Evolutionary conservation across 805 yeast genomes (phyloP), one percentile per base, ranked within the genome.

Genomic region (Pichia sporocuriosa): DNA sequence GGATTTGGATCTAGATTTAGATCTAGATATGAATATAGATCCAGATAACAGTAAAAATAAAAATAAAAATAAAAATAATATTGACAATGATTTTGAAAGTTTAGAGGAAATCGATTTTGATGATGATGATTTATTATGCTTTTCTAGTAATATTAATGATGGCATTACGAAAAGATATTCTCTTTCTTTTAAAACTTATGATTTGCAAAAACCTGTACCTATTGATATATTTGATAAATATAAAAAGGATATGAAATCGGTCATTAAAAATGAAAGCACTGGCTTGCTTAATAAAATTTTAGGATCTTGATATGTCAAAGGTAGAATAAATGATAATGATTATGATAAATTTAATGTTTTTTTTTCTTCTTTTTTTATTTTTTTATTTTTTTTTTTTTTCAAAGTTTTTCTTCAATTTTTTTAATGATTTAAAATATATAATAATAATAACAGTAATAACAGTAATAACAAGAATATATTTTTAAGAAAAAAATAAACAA

Each of bases 111-210:
- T 37, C 11, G 43, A 34, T 2, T 32, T 35, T n/a, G 39, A 40
- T 15, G 23, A 28, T 16, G 34, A 35, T 15, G 25, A n/a, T 11
- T 16, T 20, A 16, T 4, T 22, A 1, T 4, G 24, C 17, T 15
- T 12, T 11, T 15, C 16, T 9, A 20, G 17, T 19, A 16, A 37
- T 15, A 4, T 9, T 6, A 20, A 20, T 20, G 28, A 37, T 25
- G 17, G 10, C 2, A 16, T 37, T 5, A 20, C 43, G 4, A 45
- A 48, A 16, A 35, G 49, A 27, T 48, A 43, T 26, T 48, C 51
- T 2, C 19, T 56, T 21, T 51, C 56, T 6, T 56, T 56, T 40
- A 56, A 54, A 43, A 48, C 53, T 27, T 51, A 54, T 38, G 58
- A 56, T 40, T 27, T 36, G 30, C 30, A 34, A 25, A 29, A 33